Evolutionary conservation across 441 rosid species (phyloP).

Genomic region (Melastoma candidum): DNA sequence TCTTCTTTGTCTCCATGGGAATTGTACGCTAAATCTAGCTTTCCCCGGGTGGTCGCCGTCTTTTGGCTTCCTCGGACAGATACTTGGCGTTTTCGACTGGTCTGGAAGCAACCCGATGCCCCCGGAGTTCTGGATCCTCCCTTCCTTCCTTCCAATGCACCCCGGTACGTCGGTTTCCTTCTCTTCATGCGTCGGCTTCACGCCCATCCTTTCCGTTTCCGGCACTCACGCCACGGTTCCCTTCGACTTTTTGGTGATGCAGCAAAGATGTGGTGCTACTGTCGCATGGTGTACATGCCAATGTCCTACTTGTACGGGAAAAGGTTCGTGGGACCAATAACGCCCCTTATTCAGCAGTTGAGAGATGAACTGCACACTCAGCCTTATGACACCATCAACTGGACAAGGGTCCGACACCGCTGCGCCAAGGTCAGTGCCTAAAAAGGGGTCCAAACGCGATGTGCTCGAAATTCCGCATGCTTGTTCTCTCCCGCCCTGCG

Average conservation of each 20-base stretch:
- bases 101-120: constrained; percentile 21
- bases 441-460: neutral
- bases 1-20: neutral
- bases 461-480: neutral
- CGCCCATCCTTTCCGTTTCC: neutral
- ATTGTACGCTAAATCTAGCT: neutral
- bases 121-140: constrained; percentile 21
- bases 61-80: constrained; percentile 2
- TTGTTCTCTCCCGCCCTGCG: no score
- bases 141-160: constrained; percentile 17
- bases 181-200: neutral
- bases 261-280: constrained; percentile 23
- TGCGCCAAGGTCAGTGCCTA: constrained; percentile 10
- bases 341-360: constrained; percentile 26
- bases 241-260: neutral
- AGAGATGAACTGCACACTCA: constrained; percentile 46
- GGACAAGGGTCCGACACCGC: constrained; percentile 19
- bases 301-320: constrained; percentile 20
- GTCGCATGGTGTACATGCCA: constrained; percentile 19
- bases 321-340: constrained; percentile 11
- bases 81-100: constrained; percentile 15
- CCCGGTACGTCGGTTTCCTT: constrained; percentile 8
- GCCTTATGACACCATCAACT: constrained; percentile 26
- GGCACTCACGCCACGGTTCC: neutral
- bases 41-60: neutral